Conservation (phyloP, 169 alveolate genomes). For the Theileria orientalis region DNA sequence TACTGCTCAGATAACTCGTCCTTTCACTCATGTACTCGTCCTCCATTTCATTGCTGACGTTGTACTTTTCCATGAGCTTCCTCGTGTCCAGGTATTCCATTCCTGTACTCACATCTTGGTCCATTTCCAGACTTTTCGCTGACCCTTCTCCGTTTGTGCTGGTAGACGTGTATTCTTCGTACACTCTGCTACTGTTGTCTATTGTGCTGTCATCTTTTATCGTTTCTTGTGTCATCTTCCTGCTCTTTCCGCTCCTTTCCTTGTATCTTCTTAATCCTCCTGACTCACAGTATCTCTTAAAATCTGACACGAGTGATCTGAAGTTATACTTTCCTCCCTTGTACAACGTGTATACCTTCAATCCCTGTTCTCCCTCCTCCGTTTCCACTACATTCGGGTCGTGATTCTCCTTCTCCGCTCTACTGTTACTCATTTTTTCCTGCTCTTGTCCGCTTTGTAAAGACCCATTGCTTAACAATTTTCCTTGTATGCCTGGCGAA, state of each 20-base stretch:
- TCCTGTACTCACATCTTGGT: neutral
- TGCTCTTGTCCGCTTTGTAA: no score
- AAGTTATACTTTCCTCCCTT: neutral
- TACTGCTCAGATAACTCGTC: neutral
- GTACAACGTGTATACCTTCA: neutral
- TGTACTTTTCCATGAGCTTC: neutral
- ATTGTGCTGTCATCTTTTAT: neutral
- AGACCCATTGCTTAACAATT: no score
- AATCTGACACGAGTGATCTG: neutral
- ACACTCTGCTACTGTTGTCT: neutral
- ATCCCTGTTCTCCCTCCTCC: conserved; percentile 2
- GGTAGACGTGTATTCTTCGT: neutral
- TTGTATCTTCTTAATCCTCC: neutral
- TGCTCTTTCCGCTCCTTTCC: neutral
- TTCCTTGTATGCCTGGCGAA: no score
- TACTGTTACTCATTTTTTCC: no score
- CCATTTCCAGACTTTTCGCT: no score
- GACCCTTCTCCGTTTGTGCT: neutral
- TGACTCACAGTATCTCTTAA: neutral
- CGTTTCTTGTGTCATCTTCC: neutral
- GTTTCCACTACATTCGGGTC: no score
- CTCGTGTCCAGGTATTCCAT: neutral
- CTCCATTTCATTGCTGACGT: neutral
- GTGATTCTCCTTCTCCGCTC: no score
- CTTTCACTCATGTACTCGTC: neutral